Conservation (phyloP, 805 yeast genomes). For the Groenewaldozyma salmanticensis region DNA sequence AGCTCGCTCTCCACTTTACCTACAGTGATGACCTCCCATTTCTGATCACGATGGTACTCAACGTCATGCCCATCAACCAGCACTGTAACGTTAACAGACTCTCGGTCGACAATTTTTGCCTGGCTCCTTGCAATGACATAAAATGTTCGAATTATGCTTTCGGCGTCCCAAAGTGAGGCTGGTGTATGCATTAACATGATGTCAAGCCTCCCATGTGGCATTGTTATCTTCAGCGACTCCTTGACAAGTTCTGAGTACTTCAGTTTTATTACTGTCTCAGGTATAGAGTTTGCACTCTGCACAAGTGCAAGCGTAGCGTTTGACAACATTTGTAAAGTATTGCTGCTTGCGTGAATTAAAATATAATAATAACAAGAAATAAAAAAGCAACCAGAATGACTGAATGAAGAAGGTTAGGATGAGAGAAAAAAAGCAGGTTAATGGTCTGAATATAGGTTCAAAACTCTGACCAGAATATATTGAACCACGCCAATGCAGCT, state of each 20-base stretch:
- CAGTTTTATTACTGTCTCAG: constrained; percentile 1
- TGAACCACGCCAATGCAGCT: too few species aligned
- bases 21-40: constrained; percentile 27
- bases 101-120: constrained; percentile 9
- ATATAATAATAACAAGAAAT: too few species aligned
- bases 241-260: constrained; percentile 16
- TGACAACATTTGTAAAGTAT: too few species aligned
- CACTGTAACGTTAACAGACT: constrained; percentile 20
- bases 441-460: too few species aligned
- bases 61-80: constrained; percentile 26
- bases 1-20: constrained; percentile 20
- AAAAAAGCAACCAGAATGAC: too few species aligned
- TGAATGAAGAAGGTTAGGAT: too few species aligned
- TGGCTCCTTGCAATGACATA: constrained; percentile 18
- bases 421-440: too few species aligned
- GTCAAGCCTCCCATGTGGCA: constrained; percentile 23
- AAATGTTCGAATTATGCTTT: constrained; percentile 17
- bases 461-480: too few species aligned
- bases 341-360: too few species aligned
- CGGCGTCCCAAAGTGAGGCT: constrained; percentile 15
- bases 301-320: constrained; percentile 18
- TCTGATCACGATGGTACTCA: constrained; percentile 16
- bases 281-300: constrained; percentile 8
- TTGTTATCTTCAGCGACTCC: constrained; percentile 24
- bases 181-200: constrained; percentile 22